Evolutionary conservation across 2,329 filamentous ascomycete species (phyloP).

Genomic region (Cadophora malorum): DNA sequence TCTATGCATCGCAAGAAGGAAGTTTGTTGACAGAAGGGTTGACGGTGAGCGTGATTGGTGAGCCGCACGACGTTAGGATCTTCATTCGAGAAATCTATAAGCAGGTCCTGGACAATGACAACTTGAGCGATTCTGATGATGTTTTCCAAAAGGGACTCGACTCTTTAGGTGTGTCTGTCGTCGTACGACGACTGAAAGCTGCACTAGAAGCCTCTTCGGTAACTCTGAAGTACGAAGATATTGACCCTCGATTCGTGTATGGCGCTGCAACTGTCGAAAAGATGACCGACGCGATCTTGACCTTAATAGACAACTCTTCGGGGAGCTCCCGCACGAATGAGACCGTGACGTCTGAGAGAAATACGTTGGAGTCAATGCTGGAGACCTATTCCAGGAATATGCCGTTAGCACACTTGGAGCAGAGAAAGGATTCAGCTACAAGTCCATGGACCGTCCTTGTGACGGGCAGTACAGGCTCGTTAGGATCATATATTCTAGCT

Average conservation of each 20-base stretch:
- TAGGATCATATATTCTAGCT: slow-evolving; percentile 56
- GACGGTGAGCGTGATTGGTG: not conserved
- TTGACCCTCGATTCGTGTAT: slow-evolving; percentile 27
- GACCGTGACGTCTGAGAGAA: not conserved
- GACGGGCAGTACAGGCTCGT: slow-evolving; percentile 56
- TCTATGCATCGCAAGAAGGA: slow-evolving; percentile 41
- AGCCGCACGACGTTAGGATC: not conserved
- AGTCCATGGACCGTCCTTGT: slow-evolving; percentile 45
- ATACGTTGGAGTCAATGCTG: slow-evolving; percentile 26
- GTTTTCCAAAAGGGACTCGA: slow-evolving; percentile 29
- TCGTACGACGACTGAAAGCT: slow-evolving; percentile 26
- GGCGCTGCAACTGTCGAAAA: slow-evolving; percentile 22
- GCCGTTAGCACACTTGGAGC: not conserved
- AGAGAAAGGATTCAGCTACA: not conserved
- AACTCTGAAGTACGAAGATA: slow-evolving; percentile 2
- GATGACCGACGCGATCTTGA: slow-evolving; percentile 15
- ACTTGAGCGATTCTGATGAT: slow-evolving; percentile 20
- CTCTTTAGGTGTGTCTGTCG: slow-evolving; percentile 26
- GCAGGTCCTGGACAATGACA: slow-evolving; percentile 18
- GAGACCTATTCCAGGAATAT: slow-evolving; percentile 28
- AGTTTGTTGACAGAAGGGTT: slow-evolving; percentile 20
- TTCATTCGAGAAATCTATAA: slow-evolving; percentile 21
- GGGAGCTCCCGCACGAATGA: not conserved
- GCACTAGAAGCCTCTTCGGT: slow-evolving; percentile 10
- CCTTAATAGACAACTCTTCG: not conserved